Evolutionary conservation across 1,284 basidiomycete genomes (phyloP).

Genomic region (Leccinum subrobustum): DNA sequence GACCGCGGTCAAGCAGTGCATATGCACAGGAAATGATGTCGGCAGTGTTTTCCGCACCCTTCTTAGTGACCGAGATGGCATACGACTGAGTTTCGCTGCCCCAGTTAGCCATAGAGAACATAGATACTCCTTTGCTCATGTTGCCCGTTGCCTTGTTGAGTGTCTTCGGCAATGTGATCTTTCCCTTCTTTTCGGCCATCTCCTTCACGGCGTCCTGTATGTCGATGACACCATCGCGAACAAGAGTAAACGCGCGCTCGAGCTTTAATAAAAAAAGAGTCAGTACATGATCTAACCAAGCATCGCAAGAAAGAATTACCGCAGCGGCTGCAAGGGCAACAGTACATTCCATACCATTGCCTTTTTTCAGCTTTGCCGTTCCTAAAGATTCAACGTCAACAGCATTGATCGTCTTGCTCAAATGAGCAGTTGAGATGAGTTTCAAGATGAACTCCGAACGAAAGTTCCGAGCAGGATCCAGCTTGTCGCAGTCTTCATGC

Average conservation of each 20-base stretch:
- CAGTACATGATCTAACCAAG: too few relatives aligned
- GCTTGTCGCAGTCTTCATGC: too few relatives aligned
- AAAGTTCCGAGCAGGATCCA: too few relatives aligned
- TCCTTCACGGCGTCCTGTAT: slow-evolving; percentile 7
- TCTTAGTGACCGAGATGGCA: background rate
- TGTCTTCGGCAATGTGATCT: slow-evolving; percentile 12
- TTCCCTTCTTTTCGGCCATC: slow-evolving; percentile 10
- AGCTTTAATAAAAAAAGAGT: too few relatives aligned
- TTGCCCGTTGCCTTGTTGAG: slow-evolving; percentile 14
- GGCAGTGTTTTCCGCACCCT: background rate
- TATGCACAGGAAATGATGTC: slow-evolving; percentile 2
- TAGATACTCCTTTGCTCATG: slow-evolving; percentile 6
- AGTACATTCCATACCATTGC: too few relatives aligned
- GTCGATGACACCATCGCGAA: slow-evolving; percentile 10
- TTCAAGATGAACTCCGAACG: too few relatives aligned
- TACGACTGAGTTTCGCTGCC: slow-evolving; percentile 1
- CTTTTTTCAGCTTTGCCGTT: too few relatives aligned
- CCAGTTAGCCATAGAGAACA: slow-evolving; percentile 12
- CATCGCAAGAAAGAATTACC: too few relatives aligned
- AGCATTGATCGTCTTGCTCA: too few relatives aligned
- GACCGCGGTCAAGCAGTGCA: background rate
- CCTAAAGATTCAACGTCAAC: too few relatives aligned
- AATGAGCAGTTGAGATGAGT: too few relatives aligned
- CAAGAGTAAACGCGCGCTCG: slow-evolving; percentile 8
- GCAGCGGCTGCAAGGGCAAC: too few relatives aligned